These are phyloP conservation scores for Nigrospora oryzae DNA, from an alignment of 2,329 filamentous ascomycete species.

Conservation along the genomic window DNA sequence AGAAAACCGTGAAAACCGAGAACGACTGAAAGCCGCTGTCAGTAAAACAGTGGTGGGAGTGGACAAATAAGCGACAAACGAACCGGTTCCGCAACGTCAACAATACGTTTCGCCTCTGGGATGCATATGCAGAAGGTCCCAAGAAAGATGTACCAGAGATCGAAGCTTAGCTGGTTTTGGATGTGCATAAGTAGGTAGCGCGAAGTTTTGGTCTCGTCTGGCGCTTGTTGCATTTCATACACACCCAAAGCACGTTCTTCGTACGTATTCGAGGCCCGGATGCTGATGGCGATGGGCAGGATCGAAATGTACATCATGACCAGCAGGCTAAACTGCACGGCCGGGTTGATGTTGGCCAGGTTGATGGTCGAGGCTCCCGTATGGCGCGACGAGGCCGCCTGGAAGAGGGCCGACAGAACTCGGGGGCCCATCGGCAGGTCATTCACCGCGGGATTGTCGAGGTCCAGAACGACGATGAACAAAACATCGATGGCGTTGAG, in stretches of 20 bases:
- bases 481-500: slow-evolving; percentile 48
- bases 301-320: slow-evolving; percentile 52
- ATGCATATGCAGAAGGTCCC: slow-evolving; percentile 27
- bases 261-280: slow-evolving; percentile 52
- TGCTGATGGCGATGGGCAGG: slow-evolving; percentile 40
- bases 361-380: slow-evolving; percentile 41
- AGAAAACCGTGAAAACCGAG: slow-evolving; percentile 50
- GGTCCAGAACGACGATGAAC: slow-evolving; percentile 41
- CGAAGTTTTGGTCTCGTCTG: background rate
- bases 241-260: slow-evolving; percentile 49
- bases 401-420: slow-evolving; percentile 49
- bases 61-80: slow-evolving; percentile 25
- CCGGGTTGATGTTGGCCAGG: slow-evolving; percentile 40
- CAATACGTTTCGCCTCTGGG: slow-evolving; percentile 2
- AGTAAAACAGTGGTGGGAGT: no score
- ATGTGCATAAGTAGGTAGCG: slow-evolving; percentile 36
- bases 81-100: slow-evolving; percentile 33
- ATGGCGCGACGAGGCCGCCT: slow-evolving; percentile 41
- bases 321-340: slow-evolving; percentile 48
- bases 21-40: background rate
- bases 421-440: slow-evolving; percentile 33
- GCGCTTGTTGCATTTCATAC: slow-evolving; percentile 18
- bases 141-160: slow-evolving; percentile 31
- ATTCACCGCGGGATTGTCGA: slow-evolving; percentile 41
- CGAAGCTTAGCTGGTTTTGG: slow-evolving; percentile 37